phyloP scores from a whole-genome alignment of 2,329 filamentous ascomycete genomes.

The Beauveria rudraprayagi region DNA sequence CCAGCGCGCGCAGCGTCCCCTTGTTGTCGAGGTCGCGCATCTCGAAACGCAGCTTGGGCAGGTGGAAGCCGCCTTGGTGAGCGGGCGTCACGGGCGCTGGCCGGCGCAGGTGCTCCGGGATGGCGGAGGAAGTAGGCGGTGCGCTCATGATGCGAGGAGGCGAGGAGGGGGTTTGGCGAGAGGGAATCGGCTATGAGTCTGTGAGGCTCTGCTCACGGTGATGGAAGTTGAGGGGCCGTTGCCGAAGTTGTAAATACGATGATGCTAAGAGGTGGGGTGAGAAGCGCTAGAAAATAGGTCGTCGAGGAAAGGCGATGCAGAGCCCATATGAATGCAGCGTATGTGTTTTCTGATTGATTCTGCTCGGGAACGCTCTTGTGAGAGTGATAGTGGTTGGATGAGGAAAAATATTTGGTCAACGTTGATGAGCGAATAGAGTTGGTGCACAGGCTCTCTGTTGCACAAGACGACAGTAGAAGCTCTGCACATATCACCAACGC shows the following conservation, averaged over 20 bases:
- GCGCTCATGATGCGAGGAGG: not conserved
- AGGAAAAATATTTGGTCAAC: no score
- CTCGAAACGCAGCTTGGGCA: constrained; percentile 52
- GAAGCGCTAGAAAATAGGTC: not conserved
- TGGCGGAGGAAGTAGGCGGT: constrained; percentile 7
- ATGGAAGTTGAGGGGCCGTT: not conserved
- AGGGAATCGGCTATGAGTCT: not conserved
- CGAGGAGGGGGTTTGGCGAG: not conserved
- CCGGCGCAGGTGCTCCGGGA: not conserved
- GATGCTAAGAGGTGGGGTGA: constrained; percentile 1
- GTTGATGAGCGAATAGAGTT: no score
- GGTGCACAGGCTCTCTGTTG: no score
- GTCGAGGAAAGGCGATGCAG: not conserved
- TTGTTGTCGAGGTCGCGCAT: constrained; percentile 50
- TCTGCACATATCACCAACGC: no score
- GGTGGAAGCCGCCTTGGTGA: constrained; percentile 24
- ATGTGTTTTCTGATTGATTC: not conserved
- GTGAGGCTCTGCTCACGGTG: not conserved
- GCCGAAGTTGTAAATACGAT: no score
- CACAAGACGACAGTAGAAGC: no score
- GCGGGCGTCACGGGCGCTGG: not conserved
- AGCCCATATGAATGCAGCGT: not conserved
- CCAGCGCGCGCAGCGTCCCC: constrained; percentile 60
- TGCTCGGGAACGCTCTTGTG: no score
- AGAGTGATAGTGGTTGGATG: no score